phyloP scores from a whole-genome alignment of 192 early-diverging fungal species.

The Rhizophagus clarus region DNA sequence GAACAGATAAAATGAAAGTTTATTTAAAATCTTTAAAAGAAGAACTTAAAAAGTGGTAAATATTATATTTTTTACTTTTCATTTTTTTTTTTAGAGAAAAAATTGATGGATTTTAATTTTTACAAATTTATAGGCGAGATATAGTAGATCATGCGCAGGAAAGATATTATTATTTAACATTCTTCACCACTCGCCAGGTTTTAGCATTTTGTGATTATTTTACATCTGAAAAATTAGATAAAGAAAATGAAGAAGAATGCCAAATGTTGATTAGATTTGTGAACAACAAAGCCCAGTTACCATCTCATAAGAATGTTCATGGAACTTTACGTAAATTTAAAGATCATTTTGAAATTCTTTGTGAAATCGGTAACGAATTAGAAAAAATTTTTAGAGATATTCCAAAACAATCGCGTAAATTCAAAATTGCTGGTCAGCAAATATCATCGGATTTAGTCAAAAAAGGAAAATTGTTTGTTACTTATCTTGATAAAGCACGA shows the following conservation, averaged over 20 bases:
- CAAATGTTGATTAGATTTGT: slow-evolving; percentile 19
- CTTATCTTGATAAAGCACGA: too few relatives aligned
- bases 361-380: not conserved
- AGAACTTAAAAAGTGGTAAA: slow-evolving; percentile 20
- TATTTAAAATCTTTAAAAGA: not conserved
- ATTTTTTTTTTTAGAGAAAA: too few relatives aligned
- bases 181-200: slow-evolving; percentile 21
- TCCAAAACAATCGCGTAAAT: not conserved
- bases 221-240: not conserved
- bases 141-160: slow-evolving; percentile 7
- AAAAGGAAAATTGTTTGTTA: too few relatives aligned
- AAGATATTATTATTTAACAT: slow-evolving; percentile 32
- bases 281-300: not conserved
- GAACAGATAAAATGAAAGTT: not conserved
- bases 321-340: not conserved
- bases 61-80: not conserved
- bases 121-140: not conserved
- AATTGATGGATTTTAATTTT: not conserved
- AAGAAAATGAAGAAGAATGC: slow-evolving; percentile 11
- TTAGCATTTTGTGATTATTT: slow-evolving; percentile 30
- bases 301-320: not conserved
- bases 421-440: not conserved
- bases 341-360: not conserved
- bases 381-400: not conserved
- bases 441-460: too few relatives aligned